Percentiles rank a stretch among this genome's conserved stretches.
phyloP scores from a whole-genome alignment of 257 asterid genomes.

The Solanum verrucosum region DNA sequence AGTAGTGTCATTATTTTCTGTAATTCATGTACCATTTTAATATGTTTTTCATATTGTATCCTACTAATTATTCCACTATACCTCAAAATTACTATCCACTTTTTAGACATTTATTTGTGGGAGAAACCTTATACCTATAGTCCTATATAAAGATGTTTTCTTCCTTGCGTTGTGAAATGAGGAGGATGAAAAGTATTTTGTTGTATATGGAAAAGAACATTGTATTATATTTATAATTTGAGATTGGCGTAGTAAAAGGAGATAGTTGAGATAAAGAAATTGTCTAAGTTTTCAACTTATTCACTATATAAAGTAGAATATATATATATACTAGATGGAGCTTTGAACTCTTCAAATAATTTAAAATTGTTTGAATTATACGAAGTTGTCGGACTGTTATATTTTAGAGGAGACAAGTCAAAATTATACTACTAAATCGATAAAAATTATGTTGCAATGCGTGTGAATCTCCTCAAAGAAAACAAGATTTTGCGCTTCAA shows the following conservation, averaged over 20 bases:
- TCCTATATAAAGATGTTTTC: background rate
- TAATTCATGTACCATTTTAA: too few relatives aligned
- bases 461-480: too few relatives aligned
- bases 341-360: too few relatives aligned
- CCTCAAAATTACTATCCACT: background rate
- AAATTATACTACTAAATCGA: too few relatives aligned
- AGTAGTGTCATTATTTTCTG: background rate
- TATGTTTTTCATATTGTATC: background rate
- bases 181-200: background rate
- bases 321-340: background rate
- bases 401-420: too few relatives aligned
- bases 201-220: background rate
- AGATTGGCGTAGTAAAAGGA: background rate
- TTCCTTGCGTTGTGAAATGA: background rate
- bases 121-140: too few relatives aligned
- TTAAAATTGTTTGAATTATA: too few relatives aligned
- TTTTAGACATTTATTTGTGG: background rate
- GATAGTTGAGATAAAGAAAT: background rate
- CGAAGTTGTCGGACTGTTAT: too few relatives aligned
- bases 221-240: background rate
- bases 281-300: too few relatives aligned
- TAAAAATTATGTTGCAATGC: too few relatives aligned
- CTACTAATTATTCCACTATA: background rate
- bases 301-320: too few relatives aligned
- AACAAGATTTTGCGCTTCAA: too few relatives aligned